Base-by-base conservation (phyloP, 2,329 filamentous ascomycete genomes). In the Bretziella fagacearum region DNA sequence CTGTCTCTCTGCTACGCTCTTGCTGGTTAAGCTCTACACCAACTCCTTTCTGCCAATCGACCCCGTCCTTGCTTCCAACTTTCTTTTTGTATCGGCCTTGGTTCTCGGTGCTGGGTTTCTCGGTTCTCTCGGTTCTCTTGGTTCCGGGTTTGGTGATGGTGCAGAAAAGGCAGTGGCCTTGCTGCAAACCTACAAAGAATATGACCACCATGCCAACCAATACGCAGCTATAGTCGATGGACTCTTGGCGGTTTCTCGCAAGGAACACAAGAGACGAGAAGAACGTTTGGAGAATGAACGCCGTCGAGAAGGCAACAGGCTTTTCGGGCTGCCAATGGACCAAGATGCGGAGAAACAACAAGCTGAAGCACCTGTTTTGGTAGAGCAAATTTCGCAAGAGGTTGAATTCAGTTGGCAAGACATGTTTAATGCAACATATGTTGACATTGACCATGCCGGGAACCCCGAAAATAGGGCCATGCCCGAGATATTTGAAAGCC, bases 301-400 rank as follows among this genome's bases (percentile, higher is more conserved):
- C 26, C 40, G 27, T n/a, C 13, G 15, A 4, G 27, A 29, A 43
- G 18, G 40, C 4, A 43, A 43, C 26, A 25, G 23, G 13, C n/a
- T 43, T 8, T 43, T 43, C 20, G 40, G 40, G 10, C 26, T 43
- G 11, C 40, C 40, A 20, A 43, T 43, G 15, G 40, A 43, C 13
- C 25, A n/a, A 10, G 35, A 39, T 10, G 35, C 17, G 8, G n/a
- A n/a, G n/a, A 22, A n/a, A 22, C 35, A 22, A 18, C 3, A 7
- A 4, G 18, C 20, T 23, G 17, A 39, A 39, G 18, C 20, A 22
- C 1, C 17, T 3, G 18, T 10, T 3, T 2, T 23, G 2, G 11
- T 18, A 2, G 35, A 39, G 17, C 8, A 22, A 22, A 39, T 20
- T 20, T 22, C 10, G 18, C 17, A 20, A 18, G 17, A 20, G 18